These are phyloP conservation scores for Ligustrum vulgare DNA, from an alignment of 257 asterid species.

Conservation along the genomic window DNA sequence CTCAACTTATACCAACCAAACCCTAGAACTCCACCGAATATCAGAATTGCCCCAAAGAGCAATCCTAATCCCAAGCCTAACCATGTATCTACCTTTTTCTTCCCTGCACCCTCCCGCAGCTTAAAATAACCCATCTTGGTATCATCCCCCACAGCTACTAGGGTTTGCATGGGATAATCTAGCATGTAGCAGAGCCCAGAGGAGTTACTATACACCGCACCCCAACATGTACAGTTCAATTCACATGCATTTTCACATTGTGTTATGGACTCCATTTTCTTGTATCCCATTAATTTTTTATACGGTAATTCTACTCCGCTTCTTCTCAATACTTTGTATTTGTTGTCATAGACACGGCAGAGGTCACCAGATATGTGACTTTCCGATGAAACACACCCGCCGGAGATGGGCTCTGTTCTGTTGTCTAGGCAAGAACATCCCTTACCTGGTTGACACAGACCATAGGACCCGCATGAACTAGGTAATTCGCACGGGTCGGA, in stretches of 20 bases:
- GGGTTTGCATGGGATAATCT: constrained; percentile 62
- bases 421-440: constrained; percentile 73
- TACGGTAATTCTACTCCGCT: constrained; percentile 80
- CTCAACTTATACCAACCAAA: constrained; percentile 45
- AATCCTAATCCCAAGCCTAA: constrained; percentile 55
- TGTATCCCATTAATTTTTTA: constrained; percentile 61
- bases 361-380: constrained; percentile 38
- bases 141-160: constrained; percentile 59
- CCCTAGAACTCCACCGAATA: constrained; percentile 52
- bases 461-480: constrained; percentile 68
- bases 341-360: constrained; percentile 43
- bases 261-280: constrained; percentile 42
- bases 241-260: constrained; percentile 65
- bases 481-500: constrained; percentile 73
- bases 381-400: constrained; percentile 39
- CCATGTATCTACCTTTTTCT: constrained; percentile 40
- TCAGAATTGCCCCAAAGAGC: constrained; percentile 53
- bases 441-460: constrained; percentile 63
- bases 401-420: constrained; percentile 35
- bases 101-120: constrained; percentile 59
- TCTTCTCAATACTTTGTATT: constrained; percentile 39
- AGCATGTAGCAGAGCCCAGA: constrained; percentile 90
- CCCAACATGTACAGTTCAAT: constrained; percentile 80
- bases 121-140: constrained; percentile 74
- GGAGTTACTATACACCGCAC: constrained; percentile 77